Base-by-base conservation (phyloP, 2,329 filamentous ascomycete genomes). In the Aspergillus pseudoglaucus region DNA sequence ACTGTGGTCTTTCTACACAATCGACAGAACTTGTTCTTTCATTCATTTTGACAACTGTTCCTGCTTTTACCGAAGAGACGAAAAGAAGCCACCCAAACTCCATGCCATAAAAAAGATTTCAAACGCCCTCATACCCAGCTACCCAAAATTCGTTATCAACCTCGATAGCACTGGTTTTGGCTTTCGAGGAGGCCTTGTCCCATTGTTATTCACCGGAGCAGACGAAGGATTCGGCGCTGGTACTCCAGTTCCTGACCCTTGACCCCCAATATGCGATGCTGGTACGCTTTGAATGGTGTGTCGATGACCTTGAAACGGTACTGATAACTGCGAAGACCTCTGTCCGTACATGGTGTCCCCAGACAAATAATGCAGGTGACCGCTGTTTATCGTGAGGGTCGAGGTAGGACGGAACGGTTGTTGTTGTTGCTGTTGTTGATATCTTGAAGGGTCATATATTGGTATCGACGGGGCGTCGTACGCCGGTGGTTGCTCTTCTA, bases 161-260 rank as follows among this genome's bases (percentile, higher is more conserved):
- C 59, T 59, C 22, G 66, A 64, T 22, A 69, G 47, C 8, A 65
- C 62, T 14, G 66, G 66, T 43, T 66, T 69, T 27, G 63, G 58
- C 38, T 54, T 56, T 45, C 58, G 53, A 38, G 56, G 55, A 7
- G 51, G 47, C 27, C 49, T 42, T 6, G 38, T 41, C 9, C 46
- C 52, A 39, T 15, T 18, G 6, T 4, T 8, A 10, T 46, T 20
- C 5, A 10, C 2, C 4, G 37, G 37, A 39, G 7, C 17, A 39
- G 37, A 39, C 17, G 17, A 39, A 10, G 18, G 3, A 39, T 39
- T 39, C 14, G 33, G 17, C 33, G 7, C 33, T 35, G 10, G 3
- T 7, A 30, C 4, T 9, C n/a, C n/a, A 35, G 6, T 17, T 22
- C 37, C 18, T 14, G 17, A 6, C 18, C 9, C 6, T 39, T 30